phyloP scores from a whole-genome alignment of 352 stramenopile species.

The Pythium vanterpoolii region DNA sequence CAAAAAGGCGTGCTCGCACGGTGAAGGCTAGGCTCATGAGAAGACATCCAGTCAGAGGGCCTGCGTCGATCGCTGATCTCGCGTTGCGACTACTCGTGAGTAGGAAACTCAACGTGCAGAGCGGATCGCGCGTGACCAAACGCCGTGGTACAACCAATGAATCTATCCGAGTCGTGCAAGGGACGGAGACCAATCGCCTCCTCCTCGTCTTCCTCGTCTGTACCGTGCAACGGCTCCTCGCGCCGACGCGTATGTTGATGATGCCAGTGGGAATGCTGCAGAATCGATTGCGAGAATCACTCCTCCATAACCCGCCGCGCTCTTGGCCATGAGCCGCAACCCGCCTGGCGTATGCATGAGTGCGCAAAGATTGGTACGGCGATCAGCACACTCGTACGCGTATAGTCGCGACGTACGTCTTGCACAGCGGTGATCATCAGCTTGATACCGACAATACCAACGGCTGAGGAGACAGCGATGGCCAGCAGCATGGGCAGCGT shows the following conservation, averaged over 20 bases:
- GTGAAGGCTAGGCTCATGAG: too few relatives aligned
- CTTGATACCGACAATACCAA: conserved; percentile 62
- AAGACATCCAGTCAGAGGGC: too few relatives aligned
- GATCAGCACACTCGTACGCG: conserved; percentile 46
- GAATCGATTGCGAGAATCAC: conserved; percentile 39
- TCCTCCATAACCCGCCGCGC: conserved; percentile 31
- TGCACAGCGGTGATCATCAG: conserved; percentile 41
- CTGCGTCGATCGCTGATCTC: too few relatives aligned
- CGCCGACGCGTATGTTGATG: conserved; percentile 7
- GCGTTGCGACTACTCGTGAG: too few relatives aligned
- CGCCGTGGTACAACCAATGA: too few relatives aligned
- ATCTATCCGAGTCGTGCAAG: too few relatives aligned
- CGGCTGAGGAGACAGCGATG: conserved; percentile 33
- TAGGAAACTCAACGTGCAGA: too few relatives aligned
- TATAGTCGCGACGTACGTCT: conserved; percentile 51
- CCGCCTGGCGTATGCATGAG: conserved; percentile 42
- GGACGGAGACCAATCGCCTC: too few relatives aligned
- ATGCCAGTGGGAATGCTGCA: conserved; percentile 11
- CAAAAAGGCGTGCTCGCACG: too few relatives aligned
- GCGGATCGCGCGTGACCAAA: too few relatives aligned
- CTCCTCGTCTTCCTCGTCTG: too few relatives aligned
- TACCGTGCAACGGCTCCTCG: too few relatives aligned
- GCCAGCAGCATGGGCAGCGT: conserved; percentile 37
- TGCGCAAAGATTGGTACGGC: conserved; percentile 46
- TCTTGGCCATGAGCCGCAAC: conserved; percentile 37